Percentiles rank a stretch among this genome's conserved stretches.
Conservation (phyloP, 2,329 filamentous ascomycete species). For the Xylariaceae sp. region DNA sequence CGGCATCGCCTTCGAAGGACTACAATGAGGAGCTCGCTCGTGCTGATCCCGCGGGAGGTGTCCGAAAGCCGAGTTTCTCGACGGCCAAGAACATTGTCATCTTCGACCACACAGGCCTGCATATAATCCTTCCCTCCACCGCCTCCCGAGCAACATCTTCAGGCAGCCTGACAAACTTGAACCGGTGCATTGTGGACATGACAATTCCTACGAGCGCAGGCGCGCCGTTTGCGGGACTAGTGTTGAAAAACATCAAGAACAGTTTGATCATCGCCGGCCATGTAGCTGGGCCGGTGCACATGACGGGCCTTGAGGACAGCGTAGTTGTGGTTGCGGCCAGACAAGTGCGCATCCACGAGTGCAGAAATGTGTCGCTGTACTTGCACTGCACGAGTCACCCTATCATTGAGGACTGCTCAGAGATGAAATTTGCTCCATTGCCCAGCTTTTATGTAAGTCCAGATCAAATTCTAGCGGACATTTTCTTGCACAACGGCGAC, state of each 20-base stretch:
- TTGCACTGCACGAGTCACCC: slow-evolving; percentile 81
- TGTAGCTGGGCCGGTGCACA: slow-evolving; percentile 80
- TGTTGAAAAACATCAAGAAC: slow-evolving; percentile 70
- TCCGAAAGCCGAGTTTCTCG: slow-evolving; percentile 69
- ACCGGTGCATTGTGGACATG: slow-evolving; percentile 79
- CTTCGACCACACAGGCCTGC: slow-evolving; percentile 67
- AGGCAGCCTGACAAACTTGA: slow-evolving; percentile 73
- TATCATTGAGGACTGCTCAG: slow-evolving; percentile 88
- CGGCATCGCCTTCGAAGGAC: slow-evolving; percentile 48
- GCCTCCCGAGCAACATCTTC: slow-evolving; percentile 75
- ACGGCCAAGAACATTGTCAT: slow-evolving; percentile 67
- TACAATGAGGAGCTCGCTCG: slow-evolving; percentile 64
- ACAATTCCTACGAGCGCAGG: slow-evolving; percentile 66
- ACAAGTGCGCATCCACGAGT: slow-evolving; percentile 95
- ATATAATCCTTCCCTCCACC: slow-evolving; percentile 77
- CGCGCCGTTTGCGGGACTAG: slow-evolving; percentile 71
- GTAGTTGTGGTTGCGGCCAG: slow-evolving; percentile 79
- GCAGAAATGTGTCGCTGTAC: slow-evolving; percentile 80
- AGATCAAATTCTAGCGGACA: background rate
- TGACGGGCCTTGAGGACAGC: slow-evolving; percentile 75
- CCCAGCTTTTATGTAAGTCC: slow-evolving; percentile 71
- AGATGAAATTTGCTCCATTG: slow-evolving; percentile 79
- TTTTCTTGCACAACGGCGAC: too few relatives aligned
- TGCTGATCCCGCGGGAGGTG: slow-evolving; percentile 38
- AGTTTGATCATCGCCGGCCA: slow-evolving; percentile 80